These are phyloP conservation scores for Dillenia turbinata DNA, from an alignment of 164 flowering plant species.

Conservation along the genomic window DNA sequence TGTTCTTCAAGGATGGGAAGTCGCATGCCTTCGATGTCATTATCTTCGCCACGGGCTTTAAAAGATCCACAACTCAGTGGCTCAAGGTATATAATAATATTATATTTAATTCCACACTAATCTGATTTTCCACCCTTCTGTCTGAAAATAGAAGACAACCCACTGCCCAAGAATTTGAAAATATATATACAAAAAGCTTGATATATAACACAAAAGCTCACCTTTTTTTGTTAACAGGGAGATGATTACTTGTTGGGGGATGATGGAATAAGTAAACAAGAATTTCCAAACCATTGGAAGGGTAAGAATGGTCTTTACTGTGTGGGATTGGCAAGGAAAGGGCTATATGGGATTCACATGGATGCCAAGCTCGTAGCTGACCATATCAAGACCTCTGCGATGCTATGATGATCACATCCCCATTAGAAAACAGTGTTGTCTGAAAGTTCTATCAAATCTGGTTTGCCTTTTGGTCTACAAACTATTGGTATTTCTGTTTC, in stretches of 20 bases:
- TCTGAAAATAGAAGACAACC: too few species aligned
- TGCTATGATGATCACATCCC: too few species aligned
- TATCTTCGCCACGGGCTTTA: conserved; percentile 10
- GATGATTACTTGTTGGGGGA: conserved; percentile 9
- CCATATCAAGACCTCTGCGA: conserved; percentile 9
- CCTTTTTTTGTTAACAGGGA: neutral
- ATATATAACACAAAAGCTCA: too few species aligned
- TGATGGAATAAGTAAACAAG: conserved; percentile 7
- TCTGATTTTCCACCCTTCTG: too few species aligned
- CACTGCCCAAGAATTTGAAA: too few species aligned
- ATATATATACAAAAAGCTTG: too few species aligned
- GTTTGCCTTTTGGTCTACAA: too few species aligned
- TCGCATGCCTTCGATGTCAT: conserved; percentile 7
- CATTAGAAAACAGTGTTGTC: too few species aligned
- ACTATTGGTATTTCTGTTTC: too few species aligned
- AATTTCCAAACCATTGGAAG: conserved; percentile 14
- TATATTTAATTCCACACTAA: too few species aligned
- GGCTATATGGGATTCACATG: conserved; percentile 6
- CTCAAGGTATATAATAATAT: conserved; percentile 4
- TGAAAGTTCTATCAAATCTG: too few species aligned
- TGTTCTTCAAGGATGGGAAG: conserved; percentile 2
- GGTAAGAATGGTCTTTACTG: conserved; percentile 19
- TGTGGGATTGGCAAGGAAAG: conserved; percentile 12
- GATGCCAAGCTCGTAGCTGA: conserved; percentile 15
- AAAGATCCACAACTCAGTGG: conserved; percentile 7